Conservation (phyloP, 176 grass and related monocot species). For the Aegilops bicornis region DNA sequence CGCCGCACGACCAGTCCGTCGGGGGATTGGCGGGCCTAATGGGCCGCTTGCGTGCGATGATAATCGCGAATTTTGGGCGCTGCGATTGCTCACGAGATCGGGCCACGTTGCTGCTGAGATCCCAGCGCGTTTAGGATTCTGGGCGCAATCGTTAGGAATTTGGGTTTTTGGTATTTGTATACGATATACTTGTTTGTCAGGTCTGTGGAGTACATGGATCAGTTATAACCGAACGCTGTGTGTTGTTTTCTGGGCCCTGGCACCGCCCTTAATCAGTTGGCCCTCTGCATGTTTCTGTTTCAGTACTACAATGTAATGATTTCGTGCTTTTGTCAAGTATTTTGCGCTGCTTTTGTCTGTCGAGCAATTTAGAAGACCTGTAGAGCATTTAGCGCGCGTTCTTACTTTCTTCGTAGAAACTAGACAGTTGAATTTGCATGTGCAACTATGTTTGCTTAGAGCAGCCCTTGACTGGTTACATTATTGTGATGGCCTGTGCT, state of each 20-base stretch:
- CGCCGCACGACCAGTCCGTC: background rate
- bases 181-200: background rate
- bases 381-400: background rate
- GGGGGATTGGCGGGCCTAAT: background rate
- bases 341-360: background rate
- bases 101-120: background rate
- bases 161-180: background rate
- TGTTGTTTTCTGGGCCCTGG: background rate
- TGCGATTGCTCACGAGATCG: background rate
- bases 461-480: fast-evolving
- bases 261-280: background rate
- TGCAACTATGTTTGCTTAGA: background rate
- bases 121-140: too few species aligned
- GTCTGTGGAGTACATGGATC: background rate
- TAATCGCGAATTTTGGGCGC: background rate
- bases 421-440: background rate
- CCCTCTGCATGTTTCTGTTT: background rate
- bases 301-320: background rate
- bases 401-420: background rate
- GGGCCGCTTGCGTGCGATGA: too few species aligned
- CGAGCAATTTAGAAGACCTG: too few species aligned
- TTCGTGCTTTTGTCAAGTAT: background rate
- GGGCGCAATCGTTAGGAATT: too few species aligned
- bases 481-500: background rate
- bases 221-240: fast-evolving